A percentile compares a stretch with the other conserved stretches of the same genome.
Evolutionary conservation across 441 rosid genomes (phyloP).

Genomic region (Gossypium schwendimanii): DNA sequence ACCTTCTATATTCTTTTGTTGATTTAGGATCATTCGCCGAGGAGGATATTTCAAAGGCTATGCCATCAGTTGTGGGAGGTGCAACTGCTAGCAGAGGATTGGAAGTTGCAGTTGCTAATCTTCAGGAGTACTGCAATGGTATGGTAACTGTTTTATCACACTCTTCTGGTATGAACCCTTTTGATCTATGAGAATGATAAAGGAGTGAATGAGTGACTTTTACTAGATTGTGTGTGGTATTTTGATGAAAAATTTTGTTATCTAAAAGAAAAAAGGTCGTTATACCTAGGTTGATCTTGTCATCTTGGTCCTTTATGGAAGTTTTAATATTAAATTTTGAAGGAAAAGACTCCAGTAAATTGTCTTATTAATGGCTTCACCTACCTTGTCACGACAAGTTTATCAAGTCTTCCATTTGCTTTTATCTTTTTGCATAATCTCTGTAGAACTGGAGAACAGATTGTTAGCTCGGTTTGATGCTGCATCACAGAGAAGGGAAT

Average conservation of each 20-base stretch:
- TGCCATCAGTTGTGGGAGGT: slow-evolving; percentile 67
- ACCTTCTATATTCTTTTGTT: slow-evolving; percentile 19
- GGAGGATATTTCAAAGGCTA: slow-evolving; percentile 87
- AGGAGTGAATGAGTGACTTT: slow-evolving; percentile 5
- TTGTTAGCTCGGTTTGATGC: slow-evolving; percentile 91
- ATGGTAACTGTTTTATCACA: slow-evolving; percentile 16
- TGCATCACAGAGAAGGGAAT: slow-evolving; percentile 92
- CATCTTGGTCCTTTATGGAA: not conserved
- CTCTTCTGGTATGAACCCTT: not conserved
- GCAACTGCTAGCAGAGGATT: slow-evolving; percentile 92
- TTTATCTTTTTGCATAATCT: slow-evolving; percentile 13
- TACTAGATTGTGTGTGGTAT: not conserved
- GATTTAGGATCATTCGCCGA: slow-evolving; percentile 88
- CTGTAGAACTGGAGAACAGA: slow-evolving; percentile 93
- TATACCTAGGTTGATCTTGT: not conserved
- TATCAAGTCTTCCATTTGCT: not conserved
- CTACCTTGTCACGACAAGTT: not conserved
- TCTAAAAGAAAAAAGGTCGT: not conserved
- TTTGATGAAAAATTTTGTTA: slow-evolving; percentile 1
- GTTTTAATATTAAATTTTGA: not conserved
- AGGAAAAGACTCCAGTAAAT: not conserved
- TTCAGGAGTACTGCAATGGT: slow-evolving; percentile 99
- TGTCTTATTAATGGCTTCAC: not conserved
- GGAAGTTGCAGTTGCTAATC: slow-evolving; percentile 98
- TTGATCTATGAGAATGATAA: not conserved